Conservation (phyloP, 495 filamentous ascomycete genomes). For the Neurospora sp. region DNA sequence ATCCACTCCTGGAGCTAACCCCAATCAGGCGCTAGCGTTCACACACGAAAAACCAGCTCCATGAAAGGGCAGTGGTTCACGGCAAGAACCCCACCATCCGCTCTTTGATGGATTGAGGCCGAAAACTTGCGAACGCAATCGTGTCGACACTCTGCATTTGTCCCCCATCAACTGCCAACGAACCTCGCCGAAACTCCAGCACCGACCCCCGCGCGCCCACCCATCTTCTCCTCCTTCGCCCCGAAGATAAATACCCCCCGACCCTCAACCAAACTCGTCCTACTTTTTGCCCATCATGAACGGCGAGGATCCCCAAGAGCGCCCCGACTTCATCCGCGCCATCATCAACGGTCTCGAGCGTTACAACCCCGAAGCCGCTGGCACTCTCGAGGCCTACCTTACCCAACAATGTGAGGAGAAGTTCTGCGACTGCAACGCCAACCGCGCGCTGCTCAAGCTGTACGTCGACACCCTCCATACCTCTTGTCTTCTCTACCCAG, state of each 20-base stretch:
- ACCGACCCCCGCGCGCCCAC: not conserved
- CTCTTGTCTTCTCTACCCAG: not conserved
- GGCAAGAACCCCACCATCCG: not conserved
- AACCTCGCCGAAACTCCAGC: not conserved
- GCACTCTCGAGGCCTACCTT: conserved; percentile 91
- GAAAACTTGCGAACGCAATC: not conserved
- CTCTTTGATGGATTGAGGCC: not conserved
- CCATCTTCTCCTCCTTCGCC: conserved; percentile 3
- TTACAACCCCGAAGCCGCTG: conserved; percentile 96
- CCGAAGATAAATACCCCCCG: not conserved
- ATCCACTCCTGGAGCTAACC: not conserved
- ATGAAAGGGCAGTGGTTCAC: not conserved
- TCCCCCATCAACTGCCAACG: not conserved
- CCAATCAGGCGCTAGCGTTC: not conserved
- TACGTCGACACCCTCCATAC: conserved; percentile 44
- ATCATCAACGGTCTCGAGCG: conserved; percentile 94
- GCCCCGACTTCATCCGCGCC: conserved; percentile 80
- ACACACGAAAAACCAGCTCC: conserved; percentile 6
- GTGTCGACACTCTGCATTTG: not conserved
- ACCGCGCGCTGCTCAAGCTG: conserved; percentile 94
- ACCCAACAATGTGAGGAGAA: conserved; percentile 87
- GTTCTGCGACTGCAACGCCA: conserved; percentile 92
- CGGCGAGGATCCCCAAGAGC: conserved; percentile 48
- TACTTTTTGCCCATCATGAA: conserved; percentile 35
- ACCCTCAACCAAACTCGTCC: conserved; percentile 9